Evolutionary conservation across 2,329 filamentous ascomycete genomes (phyloP).

Genomic region (Fusarium tjaetaba): DNA sequence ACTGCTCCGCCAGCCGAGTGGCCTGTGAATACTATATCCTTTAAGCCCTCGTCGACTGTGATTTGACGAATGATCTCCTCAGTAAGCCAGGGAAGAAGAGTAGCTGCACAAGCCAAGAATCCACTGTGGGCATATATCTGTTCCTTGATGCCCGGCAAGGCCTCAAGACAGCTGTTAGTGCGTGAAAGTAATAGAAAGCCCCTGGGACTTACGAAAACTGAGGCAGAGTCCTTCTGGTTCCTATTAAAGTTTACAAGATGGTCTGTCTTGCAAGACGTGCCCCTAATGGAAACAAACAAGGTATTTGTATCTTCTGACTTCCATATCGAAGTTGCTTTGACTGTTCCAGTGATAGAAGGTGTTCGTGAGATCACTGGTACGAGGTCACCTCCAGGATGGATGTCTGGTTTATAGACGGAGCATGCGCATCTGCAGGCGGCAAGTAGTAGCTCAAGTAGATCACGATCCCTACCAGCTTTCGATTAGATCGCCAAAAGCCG

Average conservation of each 20-base stretch:
- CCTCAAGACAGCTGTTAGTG: neutral
- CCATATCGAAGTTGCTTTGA: constrained; percentile 39
- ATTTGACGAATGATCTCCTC: constrained; percentile 23
- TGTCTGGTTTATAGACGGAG: constrained; percentile 26
- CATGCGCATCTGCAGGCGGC: constrained; percentile 35
- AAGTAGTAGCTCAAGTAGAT: constrained; percentile 12
- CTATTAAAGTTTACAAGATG: constrained; percentile 41
- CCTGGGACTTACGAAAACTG: constrained; percentile 8
- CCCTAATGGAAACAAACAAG: constrained; percentile 34
- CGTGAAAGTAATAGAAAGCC: rapidly evolving
- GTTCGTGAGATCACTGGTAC: constrained; percentile 30
- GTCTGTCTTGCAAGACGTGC: constrained; percentile 31
- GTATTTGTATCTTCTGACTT: constrained; percentile 14
- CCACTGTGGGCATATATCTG: constrained; percentile 26
- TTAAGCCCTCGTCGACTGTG: neutral
- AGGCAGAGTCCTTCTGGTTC: neutral
- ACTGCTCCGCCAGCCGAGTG: constrained; percentile 42
- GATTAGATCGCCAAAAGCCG: no score
- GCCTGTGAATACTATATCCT: constrained; percentile 33
- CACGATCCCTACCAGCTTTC: neutral
- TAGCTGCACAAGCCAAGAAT: constrained; percentile 34
- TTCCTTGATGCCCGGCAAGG: neutral
- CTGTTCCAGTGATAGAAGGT: constrained; percentile 26
- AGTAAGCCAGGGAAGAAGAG: constrained; percentile 16
- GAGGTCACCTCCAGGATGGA: constrained; percentile 10